Evolutionary conservation across 1,284 basidiomycete genomes (phyloP).

Genomic region (Microbotryum saponariae): DNA sequence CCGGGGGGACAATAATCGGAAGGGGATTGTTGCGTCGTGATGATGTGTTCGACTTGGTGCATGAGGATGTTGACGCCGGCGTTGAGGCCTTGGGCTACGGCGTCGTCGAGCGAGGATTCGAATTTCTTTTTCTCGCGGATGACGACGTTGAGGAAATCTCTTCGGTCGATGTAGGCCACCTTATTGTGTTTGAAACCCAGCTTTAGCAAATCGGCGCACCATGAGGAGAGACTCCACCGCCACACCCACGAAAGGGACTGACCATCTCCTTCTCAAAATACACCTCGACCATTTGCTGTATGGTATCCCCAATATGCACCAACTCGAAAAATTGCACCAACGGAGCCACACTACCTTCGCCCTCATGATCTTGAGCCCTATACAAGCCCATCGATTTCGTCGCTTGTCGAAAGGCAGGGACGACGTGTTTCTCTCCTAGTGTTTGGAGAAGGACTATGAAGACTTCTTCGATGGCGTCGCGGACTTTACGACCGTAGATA

Average conservation of each 20-base stretch:
- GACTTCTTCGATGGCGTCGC: constrained; percentile 66
- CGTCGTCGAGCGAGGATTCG: constrained; percentile 83
- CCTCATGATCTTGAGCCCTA: constrained; percentile 64
- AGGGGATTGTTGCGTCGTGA: constrained; percentile 70
- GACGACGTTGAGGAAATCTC: constrained; percentile 86
- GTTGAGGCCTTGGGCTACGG: constrained; percentile 84
- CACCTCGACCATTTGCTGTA: constrained; percentile 93
- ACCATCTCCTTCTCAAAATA: constrained; percentile 95
- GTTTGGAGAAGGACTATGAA: constrained; percentile 76
- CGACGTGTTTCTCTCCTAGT: constrained; percentile 70
- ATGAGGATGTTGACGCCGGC: constrained; percentile 92
- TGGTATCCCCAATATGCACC: constrained; percentile 93
- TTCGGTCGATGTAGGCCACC: constrained; percentile 78
- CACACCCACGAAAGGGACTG: constrained; percentile 25
- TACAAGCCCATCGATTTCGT: constrained; percentile 78
- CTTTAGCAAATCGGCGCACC: no score
- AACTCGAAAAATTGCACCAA: constrained; percentile 95
- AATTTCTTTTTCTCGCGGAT: constrained; percentile 95
- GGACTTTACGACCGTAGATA: constrained; percentile 47
- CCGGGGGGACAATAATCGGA: constrained; percentile 81
- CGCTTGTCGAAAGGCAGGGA: constrained; percentile 76
- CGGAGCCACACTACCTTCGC: constrained; percentile 72
- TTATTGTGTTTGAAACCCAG: no score
- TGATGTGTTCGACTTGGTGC: constrained; percentile 94
- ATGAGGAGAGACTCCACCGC: constrained; percentile 2